Evolutionary conservation across 2,329 filamentous ascomycete species (phyloP), one percentile per base, ranked within the genome.

Genomic region (Aotearoamyces nothofagi): DNA sequence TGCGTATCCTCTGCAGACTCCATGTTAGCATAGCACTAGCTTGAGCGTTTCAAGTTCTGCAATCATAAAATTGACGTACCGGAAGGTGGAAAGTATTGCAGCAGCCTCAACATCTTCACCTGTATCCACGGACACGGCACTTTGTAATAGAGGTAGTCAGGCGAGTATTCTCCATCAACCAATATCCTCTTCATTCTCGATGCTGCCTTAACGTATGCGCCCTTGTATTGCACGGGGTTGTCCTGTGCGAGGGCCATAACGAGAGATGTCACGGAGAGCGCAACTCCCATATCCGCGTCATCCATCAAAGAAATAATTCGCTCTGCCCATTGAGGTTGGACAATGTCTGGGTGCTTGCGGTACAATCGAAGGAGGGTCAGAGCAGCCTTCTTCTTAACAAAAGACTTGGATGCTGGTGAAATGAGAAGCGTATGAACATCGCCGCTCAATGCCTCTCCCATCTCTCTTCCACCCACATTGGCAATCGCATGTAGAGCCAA

Each of bases 111-210:
- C 11, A 98, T 66, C 58, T 98, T 98, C 46, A 96, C 80, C 55
- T 96, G 86, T 33, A 98, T 75, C 90, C 90, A 98, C 3, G 90
- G 90, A 49, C 90, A 98, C 1, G 90, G 90, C n/a, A 98, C 90
- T 48, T 94, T 94, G 63, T 98, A 98, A 60, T 98, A 98, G 15
- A 94, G 69, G 50, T 98, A 98, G 50, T 96, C 90, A 32, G 73
- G 69, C 1, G 82, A 71, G 46, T 82, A 90, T 43, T 98, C 87
- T 38, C 78, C 78, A 42, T 96, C 87, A 15, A 96, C 75, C 10
- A 94, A 66, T 40, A 96, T 80, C 40, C 81, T 77, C 59, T 93
- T 93, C 44, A 98, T 55, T 32, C 84, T 67, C 36, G 82, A 79
- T 1, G 87, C 87, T 17, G 87, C 87, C 57, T 96, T 98, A 38